phyloP scores from a whole-genome alignment of 148 eudicot genomes.

The Rhododendron vialii region DNA sequence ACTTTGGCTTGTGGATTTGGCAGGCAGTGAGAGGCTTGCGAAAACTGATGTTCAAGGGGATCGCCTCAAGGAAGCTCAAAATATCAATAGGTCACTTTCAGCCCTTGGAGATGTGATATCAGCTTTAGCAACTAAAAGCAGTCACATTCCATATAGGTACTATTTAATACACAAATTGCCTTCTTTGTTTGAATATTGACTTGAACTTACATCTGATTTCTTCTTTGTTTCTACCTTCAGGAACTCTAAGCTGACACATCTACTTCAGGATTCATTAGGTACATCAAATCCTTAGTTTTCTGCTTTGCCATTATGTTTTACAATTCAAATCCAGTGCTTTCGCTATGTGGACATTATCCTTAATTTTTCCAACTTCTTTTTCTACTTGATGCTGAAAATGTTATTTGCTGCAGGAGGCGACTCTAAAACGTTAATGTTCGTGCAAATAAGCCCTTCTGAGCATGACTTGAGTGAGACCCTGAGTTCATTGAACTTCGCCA shows the following conservation, averaged over 20 bases:
- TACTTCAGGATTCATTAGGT: conserved; percentile 95
- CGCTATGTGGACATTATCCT: neutral
- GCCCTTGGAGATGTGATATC: conserved; percentile 96
- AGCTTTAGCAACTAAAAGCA: conserved; percentile 82
- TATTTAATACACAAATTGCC: neutral
- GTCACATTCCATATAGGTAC: conserved; percentile 89
- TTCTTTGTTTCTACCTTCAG: conserved; percentile 26
- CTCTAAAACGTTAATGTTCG: conserved; percentile 91
- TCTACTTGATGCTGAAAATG: neutral
- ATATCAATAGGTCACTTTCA: conserved; percentile 81
- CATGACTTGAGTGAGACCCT: conserved; percentile 80
- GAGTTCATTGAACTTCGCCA: conserved; percentile 89
- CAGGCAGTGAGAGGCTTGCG: conserved; percentile 95
- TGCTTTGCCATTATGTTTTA: neutral
- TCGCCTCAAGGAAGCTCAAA: conserved; percentile 91
- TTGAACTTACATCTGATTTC: conserved; percentile 7
- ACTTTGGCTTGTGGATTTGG: conserved; percentile 97
- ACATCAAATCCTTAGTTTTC: conserved; percentile 7
- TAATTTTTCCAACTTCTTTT: neutral
- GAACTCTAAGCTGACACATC: conserved; percentile 87
- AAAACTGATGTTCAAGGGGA: conserved; percentile 93
- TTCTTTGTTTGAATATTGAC: neutral
- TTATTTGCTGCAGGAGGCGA: conserved; percentile 62
- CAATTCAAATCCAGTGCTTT: neutral
- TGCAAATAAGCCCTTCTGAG: conserved; percentile 93